Percentiles rank a stretch among this genome's conserved stretches.
These are phyloP conservation scores for Suillus brevipes DNA, from an alignment of 768 basidiomycete species.

Conservation along the genomic window DNA sequence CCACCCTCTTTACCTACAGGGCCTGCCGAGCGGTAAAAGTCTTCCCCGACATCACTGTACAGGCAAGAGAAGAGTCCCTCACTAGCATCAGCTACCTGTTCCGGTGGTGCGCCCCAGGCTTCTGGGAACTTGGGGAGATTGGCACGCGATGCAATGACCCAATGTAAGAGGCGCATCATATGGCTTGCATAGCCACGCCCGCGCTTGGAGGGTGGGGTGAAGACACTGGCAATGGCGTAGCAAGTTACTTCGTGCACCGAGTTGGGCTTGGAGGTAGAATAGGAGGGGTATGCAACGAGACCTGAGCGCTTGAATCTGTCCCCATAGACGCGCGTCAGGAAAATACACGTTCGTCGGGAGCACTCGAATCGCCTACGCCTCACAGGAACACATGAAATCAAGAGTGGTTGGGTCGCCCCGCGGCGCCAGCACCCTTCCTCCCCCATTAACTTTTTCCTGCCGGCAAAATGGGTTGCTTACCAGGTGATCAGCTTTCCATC, in stretches of 20 bases:
- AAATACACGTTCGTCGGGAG: conserved; percentile 2
- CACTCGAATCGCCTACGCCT: conserved; percentile 45
- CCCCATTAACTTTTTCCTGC: background rate
- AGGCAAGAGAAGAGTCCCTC: conserved; percentile 49
- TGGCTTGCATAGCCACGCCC: conserved; percentile 57
- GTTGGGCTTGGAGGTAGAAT: background rate
- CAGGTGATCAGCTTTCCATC: conserved; percentile 50
- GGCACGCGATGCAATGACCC: conserved; percentile 43
- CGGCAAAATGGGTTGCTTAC: conserved; percentile 27
- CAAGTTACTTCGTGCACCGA: conserved; percentile 37
- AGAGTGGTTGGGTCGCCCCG: conserved; percentile 46
- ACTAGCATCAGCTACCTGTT: conserved; percentile 32
- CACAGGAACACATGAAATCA: conserved; percentile 56
- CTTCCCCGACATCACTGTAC: conserved; percentile 52
- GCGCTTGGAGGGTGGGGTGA: conserved; percentile 49
- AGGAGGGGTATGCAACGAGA: conserved; percentile 26
- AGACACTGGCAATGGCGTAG: conserved; percentile 59
- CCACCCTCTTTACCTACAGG: conserved; percentile 36
- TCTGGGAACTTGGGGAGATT: conserved; percentile 39
- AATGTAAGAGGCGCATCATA: conserved; percentile 67
- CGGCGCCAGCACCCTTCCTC: conserved; percentile 53
- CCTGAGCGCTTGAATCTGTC: conserved; percentile 38
- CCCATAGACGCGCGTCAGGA: conserved; percentile 19
- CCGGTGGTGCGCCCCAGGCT: conserved; percentile 46
- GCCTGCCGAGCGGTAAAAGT: conserved; percentile 47